Percentiles rank a stretch among this genome's conserved stretches.
phyloP scores from a whole-genome alignment of 495 filamentous ascomycete genomes.

The Penicillium longicatenatum region DNA sequence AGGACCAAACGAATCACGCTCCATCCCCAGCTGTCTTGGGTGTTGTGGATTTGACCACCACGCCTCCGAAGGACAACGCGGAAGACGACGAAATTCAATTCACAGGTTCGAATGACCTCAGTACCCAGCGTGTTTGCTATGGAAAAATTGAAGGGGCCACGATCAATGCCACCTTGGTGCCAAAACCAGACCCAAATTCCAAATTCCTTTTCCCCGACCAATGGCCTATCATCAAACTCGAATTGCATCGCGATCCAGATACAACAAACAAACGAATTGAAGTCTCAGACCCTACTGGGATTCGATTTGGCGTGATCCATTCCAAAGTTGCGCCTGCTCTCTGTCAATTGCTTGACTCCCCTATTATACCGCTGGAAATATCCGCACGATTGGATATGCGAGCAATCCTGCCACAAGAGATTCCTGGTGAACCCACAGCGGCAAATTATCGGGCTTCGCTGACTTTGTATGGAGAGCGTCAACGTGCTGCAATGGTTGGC shows the following conservation, averaged over 20 bases:
- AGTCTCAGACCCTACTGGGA: slow-evolving; percentile 68
- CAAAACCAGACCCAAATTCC: slow-evolving; percentile 60
- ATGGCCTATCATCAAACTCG: slow-evolving; percentile 76
- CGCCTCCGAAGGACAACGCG: slow-evolving; percentile 27
- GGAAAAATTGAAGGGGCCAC: slow-evolving; percentile 72
- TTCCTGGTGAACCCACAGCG: slow-evolving; percentile 55
- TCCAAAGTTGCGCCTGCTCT: slow-evolving; percentile 65
- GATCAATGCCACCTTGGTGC: slow-evolving; percentile 68
- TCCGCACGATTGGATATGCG: slow-evolving; percentile 66
- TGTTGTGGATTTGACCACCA: slow-evolving; percentile 66
- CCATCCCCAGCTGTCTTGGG: slow-evolving; percentile 22
- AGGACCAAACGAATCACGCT: slow-evolving; percentile 42
- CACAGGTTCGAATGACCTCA: slow-evolving; percentile 46
- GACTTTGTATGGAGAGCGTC: slow-evolving; percentile 78
- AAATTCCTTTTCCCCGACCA: slow-evolving; percentile 42
- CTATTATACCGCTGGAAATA: slow-evolving; percentile 60
- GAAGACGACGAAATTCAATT: slow-evolving; percentile 49
- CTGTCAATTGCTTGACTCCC: slow-evolving; percentile 68
- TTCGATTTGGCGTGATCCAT: slow-evolving; percentile 76
- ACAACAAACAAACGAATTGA: slow-evolving; percentile 60
- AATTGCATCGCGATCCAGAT: slow-evolving; percentile 57
- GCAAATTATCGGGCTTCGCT: slow-evolving; percentile 60
- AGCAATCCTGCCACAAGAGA: slow-evolving; percentile 56
- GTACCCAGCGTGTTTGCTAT: slow-evolving; percentile 74
- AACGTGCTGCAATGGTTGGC: slow-evolving; percentile 62